These are phyloP conservation scores for Xylaria sp. DNA, from an alignment of 2,329 filamentous ascomycete species.

Conservation along the genomic window DNA sequence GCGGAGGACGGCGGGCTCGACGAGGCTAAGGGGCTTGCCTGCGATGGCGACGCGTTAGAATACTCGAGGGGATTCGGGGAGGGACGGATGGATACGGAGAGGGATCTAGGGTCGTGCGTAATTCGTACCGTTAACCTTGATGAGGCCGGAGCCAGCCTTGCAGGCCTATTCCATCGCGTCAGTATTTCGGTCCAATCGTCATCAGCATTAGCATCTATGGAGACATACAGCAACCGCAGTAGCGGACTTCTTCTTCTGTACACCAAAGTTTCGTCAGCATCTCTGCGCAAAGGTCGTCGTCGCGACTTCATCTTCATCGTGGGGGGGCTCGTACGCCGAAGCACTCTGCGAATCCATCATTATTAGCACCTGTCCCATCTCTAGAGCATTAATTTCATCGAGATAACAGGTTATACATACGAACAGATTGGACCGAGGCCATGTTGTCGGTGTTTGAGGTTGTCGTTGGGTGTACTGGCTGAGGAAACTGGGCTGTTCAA, in stretches of 20 bases:
- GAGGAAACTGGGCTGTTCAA: constrained; percentile 16
- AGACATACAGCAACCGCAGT: constrained; percentile 18
- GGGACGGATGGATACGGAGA: neutral
- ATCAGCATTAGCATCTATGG: neutral
- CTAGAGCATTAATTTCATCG: neutral
- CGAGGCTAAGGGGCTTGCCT: constrained; percentile 91
- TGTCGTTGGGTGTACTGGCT: constrained; percentile 13
- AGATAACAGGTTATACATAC: constrained; percentile 8
- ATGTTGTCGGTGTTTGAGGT: constrained; percentile 16
- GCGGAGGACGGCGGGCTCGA: constrained; percentile 93
- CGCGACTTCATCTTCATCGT: neutral
- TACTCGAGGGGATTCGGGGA: neutral
- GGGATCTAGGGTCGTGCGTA: neutral
- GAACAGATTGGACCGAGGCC: constrained; percentile 20
- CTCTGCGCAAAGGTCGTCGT: neutral
- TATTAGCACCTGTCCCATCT: constrained; percentile 11
- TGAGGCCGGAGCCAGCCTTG: constrained; percentile 56
- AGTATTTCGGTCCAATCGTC: constrained; percentile 1
- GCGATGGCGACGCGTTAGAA: constrained; percentile 38
- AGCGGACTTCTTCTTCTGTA: constrained; percentile 21
- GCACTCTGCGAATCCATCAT: constrained; percentile 14
- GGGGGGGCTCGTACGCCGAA: constrained; percentile 19
- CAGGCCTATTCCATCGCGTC: constrained; percentile 16
- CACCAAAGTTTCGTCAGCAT: constrained; percentile 13
- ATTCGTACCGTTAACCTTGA: constrained; percentile 39